phyloP scores from a whole-genome alignment of 106 monocot genomes.

The Alisma plantagoaquatica region DNA sequence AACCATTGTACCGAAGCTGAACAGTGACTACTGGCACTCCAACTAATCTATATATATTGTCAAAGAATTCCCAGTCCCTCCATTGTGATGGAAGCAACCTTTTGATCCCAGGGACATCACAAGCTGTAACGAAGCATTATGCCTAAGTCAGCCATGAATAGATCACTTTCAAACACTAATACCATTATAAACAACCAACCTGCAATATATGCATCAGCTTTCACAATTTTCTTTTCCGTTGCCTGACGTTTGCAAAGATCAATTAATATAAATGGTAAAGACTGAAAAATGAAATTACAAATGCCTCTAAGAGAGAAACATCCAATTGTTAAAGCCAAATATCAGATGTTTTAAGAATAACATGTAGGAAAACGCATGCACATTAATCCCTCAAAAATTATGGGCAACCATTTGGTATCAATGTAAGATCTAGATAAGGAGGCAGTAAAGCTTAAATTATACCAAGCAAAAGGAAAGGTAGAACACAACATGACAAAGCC shows the following conservation, averaged over 20 bases:
- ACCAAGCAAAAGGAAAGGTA: no score
- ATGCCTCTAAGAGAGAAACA: not conserved
- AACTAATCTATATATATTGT: conserved; percentile 81
- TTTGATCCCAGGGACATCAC: conserved; percentile 99
- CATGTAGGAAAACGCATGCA: no score
- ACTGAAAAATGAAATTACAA: not conserved
- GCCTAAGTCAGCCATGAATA: not conserved
- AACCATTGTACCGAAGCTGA: conserved; percentile 93
- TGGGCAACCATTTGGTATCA: no score
- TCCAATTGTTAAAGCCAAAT: no score
- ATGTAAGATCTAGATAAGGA: no score
- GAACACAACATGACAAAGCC: no score
- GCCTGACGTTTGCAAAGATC: conserved; percentile 31
- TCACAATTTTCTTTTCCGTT: conserved; percentile 62
- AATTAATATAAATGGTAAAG: not conserved
- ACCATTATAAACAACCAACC: conserved; percentile 39
- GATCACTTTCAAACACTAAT: conserved; percentile 1
- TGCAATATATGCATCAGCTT: conserved; percentile 97
- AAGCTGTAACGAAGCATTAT: conserved; percentile 37
- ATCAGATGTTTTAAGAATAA: no score
- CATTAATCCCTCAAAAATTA: no score
- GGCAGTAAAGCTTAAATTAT: no score
- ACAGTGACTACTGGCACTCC: conserved; percentile 98
- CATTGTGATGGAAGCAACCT: conserved; percentile 79
- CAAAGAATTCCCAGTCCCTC: conserved; percentile 82